Evolutionary conservation across 441 rosid species (phyloP).

Genomic region (Adansonia gregorii): DNA sequence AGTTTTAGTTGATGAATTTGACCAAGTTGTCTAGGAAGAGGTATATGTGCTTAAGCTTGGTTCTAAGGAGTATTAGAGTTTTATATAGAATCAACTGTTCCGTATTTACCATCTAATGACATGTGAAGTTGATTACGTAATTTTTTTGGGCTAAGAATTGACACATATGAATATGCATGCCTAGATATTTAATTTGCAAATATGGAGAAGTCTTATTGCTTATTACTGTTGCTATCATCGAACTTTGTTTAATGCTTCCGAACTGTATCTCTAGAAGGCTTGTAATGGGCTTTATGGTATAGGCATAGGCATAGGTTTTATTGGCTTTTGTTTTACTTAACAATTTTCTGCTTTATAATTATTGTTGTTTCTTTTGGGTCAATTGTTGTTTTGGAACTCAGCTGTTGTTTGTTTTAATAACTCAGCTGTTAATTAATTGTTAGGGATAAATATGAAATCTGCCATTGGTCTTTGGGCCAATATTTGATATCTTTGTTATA

Average conservation of each 20-base stretch:
- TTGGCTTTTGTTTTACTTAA: conserved; percentile 2
- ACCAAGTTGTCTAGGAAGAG: background rate
- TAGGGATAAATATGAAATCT: background rate
- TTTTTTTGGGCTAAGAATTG: background rate
- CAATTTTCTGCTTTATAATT: background rate
- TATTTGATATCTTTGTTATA: background rate
- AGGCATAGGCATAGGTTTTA: conserved; percentile 4
- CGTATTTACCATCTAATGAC: background rate
- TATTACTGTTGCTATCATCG: conserved; percentile 11
- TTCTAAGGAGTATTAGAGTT: background rate
- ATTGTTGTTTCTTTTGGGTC: background rate
- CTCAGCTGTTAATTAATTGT: background rate
- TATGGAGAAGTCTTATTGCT: conserved; percentile 6
- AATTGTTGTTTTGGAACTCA: background rate
- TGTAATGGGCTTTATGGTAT: conserved; percentile 18
- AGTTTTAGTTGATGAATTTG: background rate
- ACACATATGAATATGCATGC: background rate
- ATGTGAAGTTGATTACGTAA: background rate
- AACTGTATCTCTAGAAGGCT: conserved; percentile 16
- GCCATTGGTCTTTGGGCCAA: background rate
- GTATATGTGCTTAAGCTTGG: background rate
- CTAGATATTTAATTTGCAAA: conserved; percentile 13
- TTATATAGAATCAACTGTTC: conserved; percentile 7
- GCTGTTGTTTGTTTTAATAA: background rate
- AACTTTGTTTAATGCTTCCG: background rate